Conservation (phyloP, 2,329 filamentous ascomycete species). For the Colletotrichum sansevieriae region DNA sequence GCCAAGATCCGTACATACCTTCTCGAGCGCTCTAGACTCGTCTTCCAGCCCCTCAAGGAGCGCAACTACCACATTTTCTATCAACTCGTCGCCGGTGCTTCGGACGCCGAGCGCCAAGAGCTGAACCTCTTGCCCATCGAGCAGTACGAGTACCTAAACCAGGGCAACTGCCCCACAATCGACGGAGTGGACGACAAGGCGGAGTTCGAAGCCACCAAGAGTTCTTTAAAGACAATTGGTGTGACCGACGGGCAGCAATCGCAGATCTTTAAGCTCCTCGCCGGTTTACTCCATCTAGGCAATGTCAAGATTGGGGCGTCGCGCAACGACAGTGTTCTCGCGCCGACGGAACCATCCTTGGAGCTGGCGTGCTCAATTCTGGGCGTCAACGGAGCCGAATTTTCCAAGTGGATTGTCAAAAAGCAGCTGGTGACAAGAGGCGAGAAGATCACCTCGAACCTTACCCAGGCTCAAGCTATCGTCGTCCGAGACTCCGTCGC, state of each 20-base stretch:
- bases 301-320: constrained; percentile 97
- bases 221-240: constrained; percentile 89
- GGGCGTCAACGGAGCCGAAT: constrained; percentile 86
- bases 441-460: constrained; percentile 96
- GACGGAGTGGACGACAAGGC: constrained; percentile 96
- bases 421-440: constrained; percentile 97
- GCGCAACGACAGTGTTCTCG: constrained; percentile 86
- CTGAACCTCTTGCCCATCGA: constrained; percentile 85
- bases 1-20: constrained; percentile 97
- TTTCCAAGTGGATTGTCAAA: constrained; percentile 98
- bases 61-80: constrained; percentile 99
- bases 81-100: constrained; percentile 93
- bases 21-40: constrained; percentile 92
- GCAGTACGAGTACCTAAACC: constrained; percentile 95
- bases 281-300: constrained; percentile 91
- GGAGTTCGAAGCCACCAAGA: constrained; percentile 90
- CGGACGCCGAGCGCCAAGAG: constrained; percentile 84
- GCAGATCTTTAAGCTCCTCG: constrained; percentile 90
- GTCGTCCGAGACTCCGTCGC: constrained; percentile 98
- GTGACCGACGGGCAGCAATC: constrained; percentile 80
- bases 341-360: constrained; percentile 84
- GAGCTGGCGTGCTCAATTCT: constrained; percentile 86
- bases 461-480: constrained; percentile 91
- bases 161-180: constrained; percentile 90
- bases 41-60: constrained; percentile 97